Evolutionary conservation across 805 yeast species (phyloP).

Genomic region (Hanseniaspora singularis): DNA sequence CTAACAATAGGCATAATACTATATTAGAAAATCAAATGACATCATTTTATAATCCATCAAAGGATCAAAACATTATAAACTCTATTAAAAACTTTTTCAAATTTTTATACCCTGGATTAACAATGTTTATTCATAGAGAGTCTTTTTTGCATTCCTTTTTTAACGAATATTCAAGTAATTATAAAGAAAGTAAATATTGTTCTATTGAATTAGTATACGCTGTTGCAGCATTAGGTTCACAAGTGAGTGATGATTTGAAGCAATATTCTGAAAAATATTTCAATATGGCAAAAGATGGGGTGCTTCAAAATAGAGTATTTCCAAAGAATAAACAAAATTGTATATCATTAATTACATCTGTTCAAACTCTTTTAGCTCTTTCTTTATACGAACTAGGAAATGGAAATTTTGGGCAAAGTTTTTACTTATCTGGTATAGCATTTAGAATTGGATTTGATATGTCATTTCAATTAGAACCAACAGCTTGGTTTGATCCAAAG

Average conservation of each 20-base stretch:
- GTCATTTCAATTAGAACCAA: slow-evolving; percentile 51
- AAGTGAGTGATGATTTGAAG: slow-evolving; percentile 36
- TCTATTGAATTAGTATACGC: slow-evolving; percentile 43
- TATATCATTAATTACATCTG: slow-evolving; percentile 36
- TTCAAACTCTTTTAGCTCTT: slow-evolving; percentile 46
- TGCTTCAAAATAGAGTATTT: slow-evolving; percentile 30
- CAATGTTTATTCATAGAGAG: slow-evolving; percentile 51
- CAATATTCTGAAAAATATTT: slow-evolving; percentile 36
- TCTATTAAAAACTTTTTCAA: slow-evolving; percentile 36
- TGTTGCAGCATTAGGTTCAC: slow-evolving; percentile 48
- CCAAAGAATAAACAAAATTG: slow-evolving; percentile 24
- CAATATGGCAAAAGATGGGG: slow-evolving; percentile 34
- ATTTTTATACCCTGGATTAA: slow-evolving; percentile 57
- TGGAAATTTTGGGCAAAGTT: slow-evolving; percentile 46
- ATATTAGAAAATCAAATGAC: background rate
- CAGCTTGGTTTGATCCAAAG: slow-evolving; percentile 40
- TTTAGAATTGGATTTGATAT: slow-evolving; percentile 53
- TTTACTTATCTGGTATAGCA: slow-evolving; percentile 54
- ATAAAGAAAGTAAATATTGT: slow-evolving; percentile 38
- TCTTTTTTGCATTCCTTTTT: slow-evolving; percentile 50
- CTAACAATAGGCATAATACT: background rate
- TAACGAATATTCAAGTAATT: slow-evolving; percentile 37
- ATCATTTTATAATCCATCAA: slow-evolving; percentile 18
- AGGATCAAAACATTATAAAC: slow-evolving; percentile 25
- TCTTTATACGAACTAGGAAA: slow-evolving; percentile 53